Conservation (phyloP, 73 alveolate genomes). For the Paramecium caudatum region DNA sequence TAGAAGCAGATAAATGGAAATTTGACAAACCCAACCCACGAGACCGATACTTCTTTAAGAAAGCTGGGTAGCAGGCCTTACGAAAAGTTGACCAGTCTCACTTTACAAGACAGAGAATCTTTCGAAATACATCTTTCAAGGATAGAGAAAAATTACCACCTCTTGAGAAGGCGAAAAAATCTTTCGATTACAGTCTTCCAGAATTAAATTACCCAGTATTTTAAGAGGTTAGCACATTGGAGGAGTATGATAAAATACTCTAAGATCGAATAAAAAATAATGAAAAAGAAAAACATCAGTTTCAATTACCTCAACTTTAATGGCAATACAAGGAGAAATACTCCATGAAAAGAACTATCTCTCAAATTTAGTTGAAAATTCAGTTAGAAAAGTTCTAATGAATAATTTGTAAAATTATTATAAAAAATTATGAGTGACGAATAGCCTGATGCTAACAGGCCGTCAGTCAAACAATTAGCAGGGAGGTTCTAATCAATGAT, state of each 20-base stretch:
- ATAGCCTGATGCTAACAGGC: not conserved
- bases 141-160: conserved; percentile 33
- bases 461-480: conserved; percentile 12
- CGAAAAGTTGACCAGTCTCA: not conserved
- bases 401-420: not conserved
- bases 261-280: not conserved
- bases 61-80: not conserved
- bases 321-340: conserved; percentile 9
- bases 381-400: not conserved
- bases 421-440: conserved; percentile 19
- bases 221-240: not conserved
- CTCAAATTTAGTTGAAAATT: conserved; percentile 5
- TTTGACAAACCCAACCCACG: not conserved
- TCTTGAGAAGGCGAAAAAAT: not conserved
- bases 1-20: conserved; percentile 32
- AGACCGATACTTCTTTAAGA: conserved; percentile 27
- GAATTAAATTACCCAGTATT: not conserved
- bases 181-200: conserved; percentile 8
- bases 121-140: conserved; percentile 26
- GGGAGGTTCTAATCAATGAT: not conserved
- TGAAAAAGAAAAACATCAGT: not conserved
- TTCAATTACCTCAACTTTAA: not conserved
- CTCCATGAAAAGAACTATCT: not conserved
- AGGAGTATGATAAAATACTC: conserved; percentile 10
- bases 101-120: not conserved